phyloP scores from a whole-genome alignment of 176 grass and related monocot species.

The Raddia guianensis region DNA sequence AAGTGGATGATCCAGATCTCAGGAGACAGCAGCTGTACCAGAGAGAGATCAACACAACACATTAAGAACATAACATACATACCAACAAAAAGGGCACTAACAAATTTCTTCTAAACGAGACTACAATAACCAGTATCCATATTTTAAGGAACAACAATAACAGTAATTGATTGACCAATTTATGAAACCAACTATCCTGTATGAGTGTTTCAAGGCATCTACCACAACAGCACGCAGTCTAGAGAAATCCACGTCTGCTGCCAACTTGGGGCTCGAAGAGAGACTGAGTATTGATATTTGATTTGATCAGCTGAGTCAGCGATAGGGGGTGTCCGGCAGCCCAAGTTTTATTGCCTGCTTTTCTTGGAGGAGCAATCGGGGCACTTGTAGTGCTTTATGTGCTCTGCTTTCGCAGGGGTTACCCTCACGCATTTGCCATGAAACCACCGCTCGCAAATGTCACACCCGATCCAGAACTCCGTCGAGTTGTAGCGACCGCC shows the following conservation, averaged over 20 bases:
- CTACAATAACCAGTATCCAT: constrained; percentile 14
- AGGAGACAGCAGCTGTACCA: neutral
- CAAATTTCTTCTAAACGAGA: constrained; percentile 1
- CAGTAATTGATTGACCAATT: constrained; percentile 13
- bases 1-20: neutral
- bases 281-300: constrained; percentile 23
- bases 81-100: neutral
- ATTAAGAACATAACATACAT: neutral
- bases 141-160: constrained; percentile 15
- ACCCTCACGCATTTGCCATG: constrained; percentile 73
- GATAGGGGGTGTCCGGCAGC: neutral
- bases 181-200: constrained; percentile 48
- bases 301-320: constrained; percentile 54
- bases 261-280: constrained; percentile 30
- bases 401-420: constrained; percentile 62
- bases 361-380: constrained; percentile 68
- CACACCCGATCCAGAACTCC: constrained; percentile 73
- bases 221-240: constrained; percentile 27
- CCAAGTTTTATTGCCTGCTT: constrained; percentile 41
- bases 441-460: constrained; percentile 73
- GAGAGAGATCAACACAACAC: neutral
- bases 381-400: constrained; percentile 79
- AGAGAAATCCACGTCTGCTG: constrained; percentile 36
- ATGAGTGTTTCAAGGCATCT: constrained; percentile 13
- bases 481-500: constrained; percentile 49